These are phyloP conservation scores for Herpomyces periplanetae DNA, from an alignment of 2,329 filamentous ascomycete genomes.

Conservation along the genomic window DNA sequence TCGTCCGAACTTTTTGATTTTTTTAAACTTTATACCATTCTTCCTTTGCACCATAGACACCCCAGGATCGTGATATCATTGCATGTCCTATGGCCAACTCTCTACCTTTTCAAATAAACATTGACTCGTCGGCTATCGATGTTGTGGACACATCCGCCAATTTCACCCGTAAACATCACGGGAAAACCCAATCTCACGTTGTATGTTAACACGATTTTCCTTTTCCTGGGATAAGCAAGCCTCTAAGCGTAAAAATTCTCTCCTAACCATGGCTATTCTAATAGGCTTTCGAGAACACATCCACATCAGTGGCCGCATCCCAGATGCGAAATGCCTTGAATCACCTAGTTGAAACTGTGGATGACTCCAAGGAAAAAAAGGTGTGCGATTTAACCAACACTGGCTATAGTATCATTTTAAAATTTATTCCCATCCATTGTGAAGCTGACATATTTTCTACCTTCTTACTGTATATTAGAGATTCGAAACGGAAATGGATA, in stretches of 20 bases:
- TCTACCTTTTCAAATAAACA: no score
- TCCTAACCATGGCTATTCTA: conserved; percentile 1
- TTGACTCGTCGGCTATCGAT: no score
- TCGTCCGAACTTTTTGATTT: no score
- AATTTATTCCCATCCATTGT: conserved; percentile 1
- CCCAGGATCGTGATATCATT: no score
- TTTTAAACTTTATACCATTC: no score
- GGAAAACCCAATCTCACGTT: conserved; percentile 16
- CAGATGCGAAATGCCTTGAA: conserved; percentile 98
- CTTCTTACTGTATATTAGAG: conserved; percentile 14
- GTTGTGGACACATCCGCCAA: conserved; percentile 6
- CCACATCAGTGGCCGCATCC: conserved; percentile 78
- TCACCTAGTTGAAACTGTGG: conserved; percentile 54
- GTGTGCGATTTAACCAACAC: conserved; percentile 11
- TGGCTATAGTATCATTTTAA: conserved; percentile 3
- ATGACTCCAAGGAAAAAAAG: conserved; percentile 37
- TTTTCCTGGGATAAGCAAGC: background rate
- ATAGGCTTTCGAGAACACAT: conserved; percentile 95
- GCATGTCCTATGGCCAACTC: no score
- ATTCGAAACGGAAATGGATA: conserved; percentile 98
- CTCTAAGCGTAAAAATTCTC: conserved; percentile 2
- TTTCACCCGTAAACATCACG: conserved; percentile 12
- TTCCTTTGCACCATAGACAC: no score
- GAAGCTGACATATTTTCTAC: conserved; percentile 2
- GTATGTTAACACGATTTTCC: conserved; percentile 8